Evolutionary conservation across 768 basidiomycete genomes (phyloP).

Genomic region (Cytidiella melzeri): DNA sequence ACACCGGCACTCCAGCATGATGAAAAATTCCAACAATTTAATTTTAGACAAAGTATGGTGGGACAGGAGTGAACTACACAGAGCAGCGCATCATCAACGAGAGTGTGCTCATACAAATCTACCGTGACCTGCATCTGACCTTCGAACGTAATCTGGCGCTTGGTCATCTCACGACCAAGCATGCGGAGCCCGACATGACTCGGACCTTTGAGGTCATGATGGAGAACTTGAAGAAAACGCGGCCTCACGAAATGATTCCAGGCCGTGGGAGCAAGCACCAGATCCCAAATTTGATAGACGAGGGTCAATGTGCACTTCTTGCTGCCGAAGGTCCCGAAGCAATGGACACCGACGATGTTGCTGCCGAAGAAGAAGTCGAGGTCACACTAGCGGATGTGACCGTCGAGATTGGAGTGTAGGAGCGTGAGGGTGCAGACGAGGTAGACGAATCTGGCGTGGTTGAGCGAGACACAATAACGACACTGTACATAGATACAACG

Average conservation of each 20-base stretch:
- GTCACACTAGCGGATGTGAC: no score
- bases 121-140: slow-evolving; percentile 8
- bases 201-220: not conserved
- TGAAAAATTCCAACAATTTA: slow-evolving; percentile 13
- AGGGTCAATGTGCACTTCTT: no score
- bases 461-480: no score
- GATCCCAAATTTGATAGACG: not conserved
- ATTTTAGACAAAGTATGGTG: slow-evolving; percentile 30
- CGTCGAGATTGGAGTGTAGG: no score
- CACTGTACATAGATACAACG: no score
- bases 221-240: slow-evolving; percentile 8
- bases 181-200: not conserved
- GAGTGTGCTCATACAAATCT: slow-evolving; percentile 30
- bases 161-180: not conserved
- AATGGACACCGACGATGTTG: no score
- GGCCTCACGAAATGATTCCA: slow-evolving; percentile 6
- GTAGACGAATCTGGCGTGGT: no score
- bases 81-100: slow-evolving; percentile 27
- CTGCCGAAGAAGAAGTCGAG: no score
- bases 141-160: not conserved
- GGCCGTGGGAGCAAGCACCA: not conserved
- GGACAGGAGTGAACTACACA: slow-evolving; percentile 29
- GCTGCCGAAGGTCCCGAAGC: no score
- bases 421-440: no score
- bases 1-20: not conserved